Percentiles rank a stretch among this genome's conserved stretches.
phyloP scores from a whole-genome alignment of 148 eudicot species.

The Chenopodium album region DNA sequence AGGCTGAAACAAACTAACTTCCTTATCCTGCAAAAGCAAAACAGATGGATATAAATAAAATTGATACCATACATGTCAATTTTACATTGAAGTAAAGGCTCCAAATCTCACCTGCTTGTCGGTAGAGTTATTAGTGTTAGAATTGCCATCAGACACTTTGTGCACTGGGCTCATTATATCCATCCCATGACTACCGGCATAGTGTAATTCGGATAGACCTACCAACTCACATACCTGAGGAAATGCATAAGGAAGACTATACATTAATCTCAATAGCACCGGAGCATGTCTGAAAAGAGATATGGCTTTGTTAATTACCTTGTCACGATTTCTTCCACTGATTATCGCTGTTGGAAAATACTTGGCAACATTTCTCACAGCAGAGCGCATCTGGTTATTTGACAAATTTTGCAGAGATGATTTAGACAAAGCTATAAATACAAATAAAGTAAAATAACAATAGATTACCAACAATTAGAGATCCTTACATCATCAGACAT shows the following conservation, averaged over 20 bases:
- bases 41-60: slow-evolving; percentile 1
- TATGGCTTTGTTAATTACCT: slow-evolving; percentile 31
- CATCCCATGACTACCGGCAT: slow-evolving; percentile 98
- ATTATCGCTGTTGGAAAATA: slow-evolving; percentile 78
- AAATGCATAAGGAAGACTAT: background rate
- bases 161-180: slow-evolving; percentile 73
- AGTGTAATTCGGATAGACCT: slow-evolving; percentile 68
- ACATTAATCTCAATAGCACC: background rate
- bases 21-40: slow-evolving; percentile 54
- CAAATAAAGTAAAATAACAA: background rate
- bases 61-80: slow-evolving; percentile 9
- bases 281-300: background rate
- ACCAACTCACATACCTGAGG: slow-evolving; percentile 72
- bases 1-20: slow-evolving; percentile 75
- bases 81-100: background rate
- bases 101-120: slow-evolving; percentile 49
- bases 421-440: background rate
- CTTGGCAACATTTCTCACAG: slow-evolving; percentile 61
- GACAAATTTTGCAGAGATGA: background rate
- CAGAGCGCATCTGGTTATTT: slow-evolving; percentile 57
- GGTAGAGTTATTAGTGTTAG: slow-evolving; percentile 37
- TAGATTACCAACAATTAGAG: background rate
- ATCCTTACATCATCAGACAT: slow-evolving; percentile 57
- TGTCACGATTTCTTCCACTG: slow-evolving; percentile 84
- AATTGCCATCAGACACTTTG: slow-evolving; percentile 25